Percentiles rank a stretch among this genome's conserved stretches.
Conservation (phyloP, 2,329 filamentous ascomycete species). For the Lasiodiplodia hormozganensis region DNA sequence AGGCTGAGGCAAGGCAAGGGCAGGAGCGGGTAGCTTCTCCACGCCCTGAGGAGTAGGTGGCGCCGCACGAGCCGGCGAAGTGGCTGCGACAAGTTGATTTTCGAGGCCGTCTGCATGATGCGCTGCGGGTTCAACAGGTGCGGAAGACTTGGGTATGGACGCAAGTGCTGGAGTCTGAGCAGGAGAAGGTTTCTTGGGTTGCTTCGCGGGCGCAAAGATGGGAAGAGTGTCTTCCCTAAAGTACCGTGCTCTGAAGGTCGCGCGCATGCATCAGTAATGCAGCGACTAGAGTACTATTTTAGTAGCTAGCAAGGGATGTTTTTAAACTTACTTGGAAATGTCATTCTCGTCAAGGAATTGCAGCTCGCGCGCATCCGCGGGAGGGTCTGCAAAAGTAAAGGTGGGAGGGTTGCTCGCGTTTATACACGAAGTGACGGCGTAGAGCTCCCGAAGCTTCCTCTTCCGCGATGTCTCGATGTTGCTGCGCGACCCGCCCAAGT, state of each 20-base stretch:
- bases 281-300: constrained; percentile 21
- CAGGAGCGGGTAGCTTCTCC: constrained; percentile 32
- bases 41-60: constrained; percentile 27
- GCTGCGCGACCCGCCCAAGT: constrained; percentile 36
- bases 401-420: constrained; percentile 62
- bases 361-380: constrained; percentile 57
- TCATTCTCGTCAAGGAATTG: constrained; percentile 65
- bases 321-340: constrained; percentile 59
- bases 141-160: constrained; percentile 37
- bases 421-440: constrained; percentile 75
- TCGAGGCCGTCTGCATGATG: constrained; percentile 16
- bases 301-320: constrained; percentile 40
- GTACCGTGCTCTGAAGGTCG: constrained; percentile 57
- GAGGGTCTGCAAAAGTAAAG: constrained; percentile 59
- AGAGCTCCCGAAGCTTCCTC: constrained; percentile 89
- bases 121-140: constrained; percentile 32
- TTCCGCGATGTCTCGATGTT: constrained; percentile 78
- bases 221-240: constrained; percentile 56
- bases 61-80: constrained; percentile 1
- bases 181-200: constrained; percentile 34
- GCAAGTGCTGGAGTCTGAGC: constrained; percentile 42
- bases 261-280: constrained; percentile 35
- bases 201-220: constrained; percentile 35
- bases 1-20: constrained; percentile 30
- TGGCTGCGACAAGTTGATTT: neutral